These are phyloP conservation scores for Chaetomium cochliodes DNA, from an alignment of 495 filamentous ascomycete genomes.

Conservation along the genomic window DNA sequence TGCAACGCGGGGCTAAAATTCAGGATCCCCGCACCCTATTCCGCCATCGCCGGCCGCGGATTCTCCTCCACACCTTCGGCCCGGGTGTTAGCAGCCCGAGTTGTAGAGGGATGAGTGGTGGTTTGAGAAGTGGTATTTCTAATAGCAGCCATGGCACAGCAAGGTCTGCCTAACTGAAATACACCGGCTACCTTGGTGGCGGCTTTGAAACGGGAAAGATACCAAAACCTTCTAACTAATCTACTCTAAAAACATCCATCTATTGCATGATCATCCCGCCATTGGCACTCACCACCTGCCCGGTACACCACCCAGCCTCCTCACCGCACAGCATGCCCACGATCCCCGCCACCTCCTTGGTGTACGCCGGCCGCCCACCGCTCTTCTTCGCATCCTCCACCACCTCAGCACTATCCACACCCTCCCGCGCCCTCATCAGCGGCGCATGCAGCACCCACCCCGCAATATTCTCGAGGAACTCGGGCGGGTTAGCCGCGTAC, in stretches of 20 bases:
- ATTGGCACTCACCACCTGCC: constrained; percentile 83
- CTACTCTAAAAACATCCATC: neutral
- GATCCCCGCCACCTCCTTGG: constrained; percentile 75
- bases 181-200: too few species aligned
- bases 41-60: neutral
- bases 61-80: too few species aligned
- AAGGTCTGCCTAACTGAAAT: too few species aligned
- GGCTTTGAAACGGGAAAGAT: too few species aligned
- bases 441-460: constrained; percentile 69
- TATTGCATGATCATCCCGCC: constrained; percentile 67
- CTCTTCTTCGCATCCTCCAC: constrained; percentile 52
- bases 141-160: too few species aligned
- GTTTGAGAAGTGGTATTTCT: too few species aligned
- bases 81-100: too few species aligned
- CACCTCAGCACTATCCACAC: constrained; percentile 60
- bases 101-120: too few species aligned
- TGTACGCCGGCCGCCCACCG: constrained; percentile 72
- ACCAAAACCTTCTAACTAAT: too few species aligned
- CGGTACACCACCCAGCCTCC: constrained; percentile 78
- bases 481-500: constrained; percentile 43
- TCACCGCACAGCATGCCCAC: constrained; percentile 78
- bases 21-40: constrained; percentile 18
- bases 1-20: constrained; percentile 18
- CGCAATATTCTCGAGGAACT: constrained; percentile 44
- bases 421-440: constrained; percentile 52